phyloP scores from a whole-genome alignment of 441 rosid species.

The Corymbia citriodora region DNA sequence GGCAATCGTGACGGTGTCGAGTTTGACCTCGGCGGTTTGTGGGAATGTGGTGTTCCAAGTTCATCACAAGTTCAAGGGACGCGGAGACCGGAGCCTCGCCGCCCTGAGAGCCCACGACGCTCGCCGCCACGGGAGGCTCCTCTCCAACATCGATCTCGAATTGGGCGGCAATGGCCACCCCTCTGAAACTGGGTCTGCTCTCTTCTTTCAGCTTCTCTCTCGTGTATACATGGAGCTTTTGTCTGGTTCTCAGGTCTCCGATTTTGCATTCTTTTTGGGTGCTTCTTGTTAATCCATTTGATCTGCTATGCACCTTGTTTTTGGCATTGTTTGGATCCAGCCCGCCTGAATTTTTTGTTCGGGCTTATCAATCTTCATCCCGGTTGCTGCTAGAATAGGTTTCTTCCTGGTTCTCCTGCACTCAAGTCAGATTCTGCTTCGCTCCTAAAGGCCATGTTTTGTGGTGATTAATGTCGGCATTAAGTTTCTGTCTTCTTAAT shows the following conservation, averaged over 20 bases:
- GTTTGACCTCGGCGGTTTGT: not conserved
- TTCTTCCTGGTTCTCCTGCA: not conserved
- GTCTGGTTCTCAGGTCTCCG: not conserved
- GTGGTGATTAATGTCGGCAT: not conserved
- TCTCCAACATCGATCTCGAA: not conserved
- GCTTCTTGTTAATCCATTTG: not conserved
- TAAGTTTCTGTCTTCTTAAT: not conserved
- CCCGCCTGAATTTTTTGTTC: not conserved
- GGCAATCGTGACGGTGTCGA: not conserved
- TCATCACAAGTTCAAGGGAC: slow-evolving; percentile 5
- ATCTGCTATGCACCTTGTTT: not conserved
- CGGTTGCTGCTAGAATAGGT: not conserved
- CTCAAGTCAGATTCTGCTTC: not conserved
- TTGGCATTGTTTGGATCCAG: not conserved
- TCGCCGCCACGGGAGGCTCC: slow-evolving; percentile 17
- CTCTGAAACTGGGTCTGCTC: slow-evolving; percentile 1
- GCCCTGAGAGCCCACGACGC: slow-evolving; percentile 6
- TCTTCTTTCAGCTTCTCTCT: not conserved
- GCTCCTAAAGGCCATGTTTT: not conserved
- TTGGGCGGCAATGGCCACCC: slow-evolving; percentile 15
- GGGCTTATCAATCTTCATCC: not conserved
- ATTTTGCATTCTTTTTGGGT: not conserved
- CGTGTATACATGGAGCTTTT: not conserved
- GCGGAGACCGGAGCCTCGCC: not conserved
- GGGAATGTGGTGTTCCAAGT: slow-evolving; percentile 4